A percentile compares a stretch with the other conserved stretches of the same genome.
phyloP scores from a whole-genome alignment of 2,329 filamentous ascomycete species.

The Celoporthe dispersa region DNA sequence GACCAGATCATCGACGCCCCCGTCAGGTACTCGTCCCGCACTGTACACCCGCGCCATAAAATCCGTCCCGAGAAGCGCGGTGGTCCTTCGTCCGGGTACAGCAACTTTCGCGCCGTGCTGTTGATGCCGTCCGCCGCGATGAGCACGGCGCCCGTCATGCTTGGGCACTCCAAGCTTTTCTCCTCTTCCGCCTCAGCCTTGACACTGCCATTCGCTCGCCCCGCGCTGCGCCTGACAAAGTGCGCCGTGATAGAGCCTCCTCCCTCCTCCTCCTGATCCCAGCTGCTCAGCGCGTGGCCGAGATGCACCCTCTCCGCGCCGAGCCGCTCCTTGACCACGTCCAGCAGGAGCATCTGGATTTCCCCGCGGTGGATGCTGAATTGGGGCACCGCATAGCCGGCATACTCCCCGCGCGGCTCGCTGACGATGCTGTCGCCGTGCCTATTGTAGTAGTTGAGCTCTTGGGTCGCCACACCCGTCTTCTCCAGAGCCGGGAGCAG shows the following conservation, averaged over 20 bases:
- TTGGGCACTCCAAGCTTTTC: constrained; percentile 37
- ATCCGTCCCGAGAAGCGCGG: constrained; percentile 51
- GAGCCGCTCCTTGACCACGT: constrained; percentile 46
- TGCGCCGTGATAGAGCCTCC: constrained; percentile 41
- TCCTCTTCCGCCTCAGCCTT: constrained; percentile 13
- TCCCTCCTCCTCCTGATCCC: constrained; percentile 39
- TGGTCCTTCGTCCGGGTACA: constrained; percentile 49
- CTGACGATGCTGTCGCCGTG: constrained; percentile 48
- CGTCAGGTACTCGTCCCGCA: constrained; percentile 46
- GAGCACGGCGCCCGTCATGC: constrained; percentile 41
- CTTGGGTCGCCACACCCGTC: constrained; percentile 46
- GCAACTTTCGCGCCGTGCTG: constrained; percentile 43
- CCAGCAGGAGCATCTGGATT: constrained; percentile 49
- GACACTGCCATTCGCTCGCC: constrained; percentile 6
- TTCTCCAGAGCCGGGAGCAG: constrained; percentile 45
- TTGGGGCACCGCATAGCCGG: constrained; percentile 48
- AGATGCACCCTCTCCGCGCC: constrained; percentile 44
- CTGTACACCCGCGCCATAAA: constrained; percentile 49
- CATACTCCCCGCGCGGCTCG: constrained; percentile 45
- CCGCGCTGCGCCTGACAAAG: constrained; percentile 37
- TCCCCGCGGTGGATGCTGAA: constrained; percentile 51
- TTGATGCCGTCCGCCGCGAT: constrained; percentile 52
- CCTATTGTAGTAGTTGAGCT: constrained; percentile 50
- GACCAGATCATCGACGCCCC: constrained; percentile 50
- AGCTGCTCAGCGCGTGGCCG: constrained; percentile 43